phyloP scores from a whole-genome alignment of 345 rosid genomes.

The Clausena lansium region DNA sequence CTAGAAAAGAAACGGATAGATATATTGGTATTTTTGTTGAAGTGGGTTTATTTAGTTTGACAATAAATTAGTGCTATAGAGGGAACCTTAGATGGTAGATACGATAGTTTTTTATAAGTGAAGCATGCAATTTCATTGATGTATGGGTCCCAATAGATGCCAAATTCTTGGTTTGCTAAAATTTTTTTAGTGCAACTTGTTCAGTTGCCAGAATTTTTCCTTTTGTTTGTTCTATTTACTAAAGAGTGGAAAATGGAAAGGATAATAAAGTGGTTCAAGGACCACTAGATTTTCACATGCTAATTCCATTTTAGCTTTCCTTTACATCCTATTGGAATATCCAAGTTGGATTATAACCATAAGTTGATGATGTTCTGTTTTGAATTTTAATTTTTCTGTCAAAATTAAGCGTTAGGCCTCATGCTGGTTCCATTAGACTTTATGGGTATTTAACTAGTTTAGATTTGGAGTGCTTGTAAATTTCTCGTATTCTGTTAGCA shows the following conservation, averaged over 20 bases:
- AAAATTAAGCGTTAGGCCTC: neutral
- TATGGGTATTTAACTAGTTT: neutral
- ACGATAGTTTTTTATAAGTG: neutral
- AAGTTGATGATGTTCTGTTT: neutral
- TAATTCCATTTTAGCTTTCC: neutral
- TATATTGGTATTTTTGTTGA: neutral
- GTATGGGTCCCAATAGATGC: neutral
- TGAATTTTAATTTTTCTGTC: neutral
- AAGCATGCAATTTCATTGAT: neutral
- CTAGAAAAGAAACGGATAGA: neutral
- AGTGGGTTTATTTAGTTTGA: neutral
- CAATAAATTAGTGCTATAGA: too few species aligned
- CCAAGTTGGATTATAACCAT: neutral
- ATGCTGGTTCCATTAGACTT: neutral
- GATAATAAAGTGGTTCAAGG: neutral
- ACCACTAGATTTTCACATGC: neutral
- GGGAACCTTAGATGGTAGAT: neutral
- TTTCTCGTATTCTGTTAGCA: neutral
- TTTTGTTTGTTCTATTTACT: neutral
- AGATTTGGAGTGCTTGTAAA: neutral
- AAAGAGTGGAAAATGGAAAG: neutral
- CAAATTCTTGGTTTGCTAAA: neutral
- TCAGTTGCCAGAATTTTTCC: neutral
- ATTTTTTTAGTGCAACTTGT: neutral
- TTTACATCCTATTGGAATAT: neutral